Conservation (phyloP, 164 flowering plant genomes). For the Piper longum region DNA sequence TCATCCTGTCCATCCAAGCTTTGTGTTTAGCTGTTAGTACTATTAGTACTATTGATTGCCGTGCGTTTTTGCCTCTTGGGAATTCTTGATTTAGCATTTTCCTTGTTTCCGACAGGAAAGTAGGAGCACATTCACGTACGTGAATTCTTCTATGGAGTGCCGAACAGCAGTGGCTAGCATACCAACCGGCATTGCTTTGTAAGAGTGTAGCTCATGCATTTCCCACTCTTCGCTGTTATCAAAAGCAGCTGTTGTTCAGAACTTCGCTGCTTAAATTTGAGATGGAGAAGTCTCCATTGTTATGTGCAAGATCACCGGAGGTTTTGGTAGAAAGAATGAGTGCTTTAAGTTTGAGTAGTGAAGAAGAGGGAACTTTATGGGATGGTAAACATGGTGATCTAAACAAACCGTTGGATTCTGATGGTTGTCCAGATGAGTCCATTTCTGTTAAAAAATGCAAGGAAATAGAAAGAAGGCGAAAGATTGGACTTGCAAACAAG, state of each 20-base stretch:
- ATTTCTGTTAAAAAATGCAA: conserved; percentile 11
- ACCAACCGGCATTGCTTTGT: conserved; percentile 5
- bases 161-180: conserved; percentile 5
- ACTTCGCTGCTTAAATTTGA: conserved; percentile 14
- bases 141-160: conserved; percentile 3
- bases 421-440: conserved; percentile 1
- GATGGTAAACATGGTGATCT: background rate
- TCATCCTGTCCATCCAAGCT: no score
- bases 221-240: conserved; percentile 10
- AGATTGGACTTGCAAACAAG: conserved; percentile 54
- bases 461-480: conserved; percentile 44
- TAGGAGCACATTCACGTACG: conserved; percentile 5
- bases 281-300: conserved; percentile 8
- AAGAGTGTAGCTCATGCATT: conserved; percentile 13
- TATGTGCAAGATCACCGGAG: conserved; percentile 2
- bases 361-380: conserved; percentile 1
- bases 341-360: conserved; percentile 3
- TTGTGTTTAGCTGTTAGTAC: background rate
- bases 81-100: background rate
- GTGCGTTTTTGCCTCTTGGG: background rate
- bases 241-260: conserved; percentile 9
- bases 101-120: conserved; percentile 6
- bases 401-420: background rate
- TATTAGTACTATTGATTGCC: background rate
- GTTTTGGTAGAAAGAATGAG: conserved; percentile 10